phyloP scores from a whole-genome alignment of 2,329 filamentous ascomycete species.

The Colletotrichum brevisporum region DNA sequence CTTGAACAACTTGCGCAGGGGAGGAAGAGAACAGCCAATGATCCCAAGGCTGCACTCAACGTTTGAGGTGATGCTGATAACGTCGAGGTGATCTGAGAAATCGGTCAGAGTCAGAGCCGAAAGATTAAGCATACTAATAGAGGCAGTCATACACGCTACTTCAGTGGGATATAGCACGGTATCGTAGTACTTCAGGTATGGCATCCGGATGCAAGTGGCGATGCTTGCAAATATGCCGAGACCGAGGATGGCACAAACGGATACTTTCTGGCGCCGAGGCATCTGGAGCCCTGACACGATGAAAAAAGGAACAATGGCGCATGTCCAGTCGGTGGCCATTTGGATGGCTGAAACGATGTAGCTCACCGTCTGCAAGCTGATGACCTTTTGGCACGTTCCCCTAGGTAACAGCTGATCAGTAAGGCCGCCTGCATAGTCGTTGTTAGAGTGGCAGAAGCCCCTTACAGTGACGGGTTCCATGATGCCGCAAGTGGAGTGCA shows the following conservation, averaged over 20 bases:
- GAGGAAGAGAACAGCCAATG: conserved; percentile 22
- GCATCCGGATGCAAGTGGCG: conserved; percentile 20
- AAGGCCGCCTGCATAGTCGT: neutral
- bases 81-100: conserved; percentile 18
- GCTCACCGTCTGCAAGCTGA: conserved; percentile 39
- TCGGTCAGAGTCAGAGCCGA: neutral
- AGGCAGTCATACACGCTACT: conserved; percentile 2
- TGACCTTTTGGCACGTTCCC: conserved; percentile 25
- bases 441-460: neutral
- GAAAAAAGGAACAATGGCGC: conserved; percentile 48
- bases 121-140: neutral
- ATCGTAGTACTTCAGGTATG: conserved; percentile 22
- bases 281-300: conserved; percentile 47
- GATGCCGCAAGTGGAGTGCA: conserved; percentile 42
- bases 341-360: conserved; percentile 43
- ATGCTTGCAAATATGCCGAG: conserved; percentile 20
- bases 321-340: conserved; percentile 47
- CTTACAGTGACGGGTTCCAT: conserved; percentile 43
- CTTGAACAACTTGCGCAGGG: conserved; percentile 15
- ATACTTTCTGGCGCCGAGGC: conserved; percentile 43
- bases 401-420: conserved; percentile 8
- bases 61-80: conserved; percentile 21
- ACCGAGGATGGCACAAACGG: conserved; percentile 16
- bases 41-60: conserved; percentile 21
- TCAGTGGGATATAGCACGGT: conserved; percentile 15